phyloP scores from a whole-genome alignment of 2,329 filamentous ascomycete species.

The Ophiostoma quercus region DNA sequence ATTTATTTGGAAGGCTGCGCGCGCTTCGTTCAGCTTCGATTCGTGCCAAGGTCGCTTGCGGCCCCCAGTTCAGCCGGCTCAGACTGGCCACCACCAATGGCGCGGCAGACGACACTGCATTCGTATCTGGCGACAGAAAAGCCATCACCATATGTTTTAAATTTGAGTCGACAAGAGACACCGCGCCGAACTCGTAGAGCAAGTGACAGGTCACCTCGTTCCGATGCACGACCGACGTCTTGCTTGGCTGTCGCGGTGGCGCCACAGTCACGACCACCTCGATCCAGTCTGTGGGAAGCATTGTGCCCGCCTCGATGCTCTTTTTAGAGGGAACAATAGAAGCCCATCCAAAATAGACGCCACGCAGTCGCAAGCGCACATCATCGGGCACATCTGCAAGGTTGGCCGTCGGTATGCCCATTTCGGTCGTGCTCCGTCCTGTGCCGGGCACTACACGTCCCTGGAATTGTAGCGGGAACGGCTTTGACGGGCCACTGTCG shows the following conservation, averaged over 20 bases:
- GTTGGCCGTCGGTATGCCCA: conserved; percentile 51
- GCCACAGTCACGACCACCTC: conserved; percentile 55
- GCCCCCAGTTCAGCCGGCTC: conserved; percentile 43
- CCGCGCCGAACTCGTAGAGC: conserved; percentile 44
- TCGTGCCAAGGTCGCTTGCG: conserved; percentile 37
- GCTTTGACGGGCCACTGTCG: conserved; percentile 48
- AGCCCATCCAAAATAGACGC: conserved; percentile 63
- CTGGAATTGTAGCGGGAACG: conserved; percentile 50
- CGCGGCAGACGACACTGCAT: conserved; percentile 28
- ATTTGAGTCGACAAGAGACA: conserved; percentile 39
- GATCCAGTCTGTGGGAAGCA: conserved; percentile 47
- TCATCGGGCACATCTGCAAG: conserved; percentile 49
- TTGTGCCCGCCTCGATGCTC: conserved; percentile 30
- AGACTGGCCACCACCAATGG: conserved; percentile 44
- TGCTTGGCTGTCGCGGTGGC: conserved; percentile 40
- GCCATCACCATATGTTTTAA: conserved; percentile 57
- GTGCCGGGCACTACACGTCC: conserved; percentile 46
- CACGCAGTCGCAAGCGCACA: conserved; percentile 50
- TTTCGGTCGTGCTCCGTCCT: conserved; percentile 37
- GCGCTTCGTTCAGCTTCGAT: conserved; percentile 39
- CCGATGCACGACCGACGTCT: conserved; percentile 36
- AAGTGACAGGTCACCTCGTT: conserved; percentile 48
- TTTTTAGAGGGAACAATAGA: conserved; percentile 34
- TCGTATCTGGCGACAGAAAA: conserved; percentile 41
- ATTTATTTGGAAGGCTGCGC: conserved; percentile 39